These are phyloP conservation scores for Fusarium sp. DNA, from an alignment of 2,329 filamentous ascomycete species.

Conservation along the genomic window DNA sequence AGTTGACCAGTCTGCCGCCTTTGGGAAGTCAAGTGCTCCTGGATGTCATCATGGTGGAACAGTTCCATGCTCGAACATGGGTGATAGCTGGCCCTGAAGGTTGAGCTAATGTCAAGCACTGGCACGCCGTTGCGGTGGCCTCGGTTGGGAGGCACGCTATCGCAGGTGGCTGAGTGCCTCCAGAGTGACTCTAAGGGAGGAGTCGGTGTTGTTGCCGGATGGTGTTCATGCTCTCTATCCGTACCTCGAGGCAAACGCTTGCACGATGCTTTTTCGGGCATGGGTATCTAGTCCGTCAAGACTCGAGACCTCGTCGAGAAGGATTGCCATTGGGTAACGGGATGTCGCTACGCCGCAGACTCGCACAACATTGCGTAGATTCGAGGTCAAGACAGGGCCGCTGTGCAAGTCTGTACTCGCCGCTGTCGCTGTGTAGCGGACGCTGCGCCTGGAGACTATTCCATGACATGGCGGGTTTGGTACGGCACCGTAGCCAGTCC, in stretches of 20 bases:
- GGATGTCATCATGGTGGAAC: conserved; percentile 26
- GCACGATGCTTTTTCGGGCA: conserved; percentile 12
- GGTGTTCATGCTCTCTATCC: conserved; percentile 18
- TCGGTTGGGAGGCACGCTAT: conserved; percentile 27
- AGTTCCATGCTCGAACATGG: conserved; percentile 25
- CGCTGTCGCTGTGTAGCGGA: conserved; percentile 5
- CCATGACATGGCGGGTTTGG: conserved; percentile 7
- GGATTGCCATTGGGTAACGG: conserved; percentile 11
- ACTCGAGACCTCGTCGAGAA: conserved; percentile 11
- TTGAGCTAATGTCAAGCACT: conserved; percentile 24
- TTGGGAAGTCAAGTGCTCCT: conserved; percentile 7
- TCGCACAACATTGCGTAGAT: conserved; percentile 24
- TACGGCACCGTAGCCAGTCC: neutral
- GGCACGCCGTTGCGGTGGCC: conserved; percentile 25
- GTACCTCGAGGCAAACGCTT: conserved; percentile 1
- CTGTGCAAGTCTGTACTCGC: conserved; percentile 12
- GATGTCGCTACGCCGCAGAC: conserved; percentile 9
- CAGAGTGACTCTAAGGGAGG: too few relatives aligned
- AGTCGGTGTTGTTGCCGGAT: conserved; percentile 2
- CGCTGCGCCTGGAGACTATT: conserved; percentile 10
- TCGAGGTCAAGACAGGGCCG: neutral
- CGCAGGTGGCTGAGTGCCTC: conserved; percentile 20
- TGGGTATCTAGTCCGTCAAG: conserved; percentile 14
- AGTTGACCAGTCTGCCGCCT: conserved; percentile 16
- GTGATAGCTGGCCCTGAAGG: conserved; percentile 6